A percentile compares a stretch with the other conserved stretches of the same genome.
These are phyloP conservation scores for Fusarium sterilihyphosum DNA, from an alignment of 2,329 filamentous ascomycete species.

Conservation along the genomic window DNA sequence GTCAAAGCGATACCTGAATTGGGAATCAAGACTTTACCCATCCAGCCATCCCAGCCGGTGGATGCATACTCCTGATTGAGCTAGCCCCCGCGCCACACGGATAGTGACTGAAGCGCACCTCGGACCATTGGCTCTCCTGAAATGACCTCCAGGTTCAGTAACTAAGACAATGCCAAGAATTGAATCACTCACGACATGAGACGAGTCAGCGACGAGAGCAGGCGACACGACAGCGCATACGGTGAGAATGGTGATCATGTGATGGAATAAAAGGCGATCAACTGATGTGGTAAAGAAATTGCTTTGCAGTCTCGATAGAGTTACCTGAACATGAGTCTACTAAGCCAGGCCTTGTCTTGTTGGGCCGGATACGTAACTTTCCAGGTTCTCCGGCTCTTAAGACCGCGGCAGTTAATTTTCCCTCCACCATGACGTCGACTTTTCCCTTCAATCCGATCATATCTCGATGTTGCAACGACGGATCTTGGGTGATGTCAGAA, in stretches of 20 bases:
- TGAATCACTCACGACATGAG: not conserved
- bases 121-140: conserved; percentile 33
- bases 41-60: conserved; percentile 7
- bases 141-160: conserved; percentile 26
- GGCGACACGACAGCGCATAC: not conserved
- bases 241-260: not conserved
- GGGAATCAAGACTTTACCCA: conserved; percentile 8
- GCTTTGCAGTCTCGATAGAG: not conserved
- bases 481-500: conserved; percentile 24
- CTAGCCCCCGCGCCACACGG: conserved; percentile 29
- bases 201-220: conserved; percentile 13
- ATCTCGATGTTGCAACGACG: not conserved
- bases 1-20: not conserved
- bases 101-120: conserved; percentile 10
- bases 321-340: not conserved
- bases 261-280: not conserved
- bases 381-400: conserved; percentile 10
- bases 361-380: not conserved
- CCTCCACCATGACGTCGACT: conserved; percentile 25
- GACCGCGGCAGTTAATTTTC: conserved; percentile 12
- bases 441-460: not conserved
- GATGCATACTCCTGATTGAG: conserved; percentile 23
- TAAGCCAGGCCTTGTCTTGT: not conserved
- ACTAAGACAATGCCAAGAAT: conserved; percentile 14
- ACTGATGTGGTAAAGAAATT: not conserved